phyloP scores from a whole-genome alignment of 768 basidiomycete species.

The Pleurotus cornucopiae region DNA sequence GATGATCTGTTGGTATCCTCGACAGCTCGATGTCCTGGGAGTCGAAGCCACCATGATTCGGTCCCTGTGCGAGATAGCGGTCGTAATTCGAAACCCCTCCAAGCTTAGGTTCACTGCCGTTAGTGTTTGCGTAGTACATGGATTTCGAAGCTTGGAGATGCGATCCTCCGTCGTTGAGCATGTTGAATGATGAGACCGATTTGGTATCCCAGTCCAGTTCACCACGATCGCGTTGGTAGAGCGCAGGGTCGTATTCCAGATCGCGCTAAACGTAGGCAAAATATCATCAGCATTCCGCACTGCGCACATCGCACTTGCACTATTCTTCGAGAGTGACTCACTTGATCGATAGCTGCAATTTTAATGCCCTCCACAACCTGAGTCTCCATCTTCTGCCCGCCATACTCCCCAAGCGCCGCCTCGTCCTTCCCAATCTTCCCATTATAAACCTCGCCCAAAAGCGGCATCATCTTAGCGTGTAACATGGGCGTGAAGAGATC shows the following conservation, averaged over 20 bases:
- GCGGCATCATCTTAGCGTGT: conserved; percentile 79
- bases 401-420: conserved; percentile 72
- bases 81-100: conserved; percentile 49
- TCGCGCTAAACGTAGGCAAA: conserved; percentile 40
- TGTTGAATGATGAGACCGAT: conserved; percentile 60
- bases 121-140: conserved; percentile 30
- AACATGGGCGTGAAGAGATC: conserved; percentile 89
- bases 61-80: conserved; percentile 50
- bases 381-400: conserved; percentile 72
- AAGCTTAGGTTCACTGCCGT: conserved; percentile 26
- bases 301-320: too few relatives aligned
- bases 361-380: conserved; percentile 74
- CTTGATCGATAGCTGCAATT: conserved; percentile 80
- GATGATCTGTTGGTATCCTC: conserved; percentile 35
- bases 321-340: conserved; percentile 20
- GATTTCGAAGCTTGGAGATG: conserved; percentile 39
- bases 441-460: conserved; percentile 70
- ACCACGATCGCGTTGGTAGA: conserved; percentile 78
- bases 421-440: conserved; percentile 65
- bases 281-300: neutral
- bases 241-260: conserved; percentile 75
- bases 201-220: conserved; percentile 87
- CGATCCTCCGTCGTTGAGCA: conserved; percentile 42
- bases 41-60: conserved; percentile 15
- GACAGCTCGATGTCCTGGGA: conserved; percentile 48